Percentiles rank a stretch among this genome's conserved stretches.
These are phyloP conservation scores for Penicillium hesseltinei DNA, from an alignment of 2,329 filamentous ascomycete genomes.

Conservation along the genomic window DNA sequence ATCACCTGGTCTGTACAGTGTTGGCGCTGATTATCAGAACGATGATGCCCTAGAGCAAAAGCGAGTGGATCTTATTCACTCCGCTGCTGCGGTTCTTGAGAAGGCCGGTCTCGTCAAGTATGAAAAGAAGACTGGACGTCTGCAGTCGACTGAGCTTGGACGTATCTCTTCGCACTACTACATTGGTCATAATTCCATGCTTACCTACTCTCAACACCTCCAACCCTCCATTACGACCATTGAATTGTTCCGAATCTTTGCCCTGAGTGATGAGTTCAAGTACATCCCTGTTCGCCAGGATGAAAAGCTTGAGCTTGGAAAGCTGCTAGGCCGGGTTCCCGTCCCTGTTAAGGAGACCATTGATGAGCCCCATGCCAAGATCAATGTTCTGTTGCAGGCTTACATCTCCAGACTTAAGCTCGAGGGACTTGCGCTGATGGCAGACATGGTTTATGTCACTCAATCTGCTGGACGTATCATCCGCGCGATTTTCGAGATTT, in stretches of 20 bases:
- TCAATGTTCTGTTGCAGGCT: slow-evolving; percentile 94
- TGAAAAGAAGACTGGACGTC: slow-evolving; percentile 83
- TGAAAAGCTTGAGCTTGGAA: slow-evolving; percentile 93
- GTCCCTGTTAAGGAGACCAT: slow-evolving; percentile 97
- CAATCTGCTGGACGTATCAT: slow-evolving; percentile 96
- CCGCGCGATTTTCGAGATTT: slow-evolving; percentile 93
- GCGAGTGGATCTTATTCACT: slow-evolving; percentile 94
- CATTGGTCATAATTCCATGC: slow-evolving; percentile 93
- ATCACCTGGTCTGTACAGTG: slow-evolving; percentile 90
- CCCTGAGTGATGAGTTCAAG: slow-evolving; percentile 96
- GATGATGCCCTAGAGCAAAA: slow-evolving; percentile 92
- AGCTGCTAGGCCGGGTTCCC: slow-evolving; percentile 83
- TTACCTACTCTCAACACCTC: slow-evolving; percentile 93
- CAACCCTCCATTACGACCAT: slow-evolving; percentile 91
- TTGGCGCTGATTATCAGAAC: slow-evolving; percentile 91
- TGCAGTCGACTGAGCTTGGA: slow-evolving; percentile 90
- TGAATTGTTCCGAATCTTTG: slow-evolving; percentile 94
- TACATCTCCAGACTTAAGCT: slow-evolving; percentile 94
- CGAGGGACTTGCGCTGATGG: slow-evolving; percentile 93
- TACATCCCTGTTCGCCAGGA: slow-evolving; percentile 97
- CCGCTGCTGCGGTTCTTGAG: slow-evolving; percentile 81
- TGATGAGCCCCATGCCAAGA: slow-evolving; percentile 95
- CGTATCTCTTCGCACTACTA: slow-evolving; percentile 98
- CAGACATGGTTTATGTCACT: slow-evolving; percentile 97
- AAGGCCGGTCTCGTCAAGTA: slow-evolving; percentile 90